Conservation (phyloP, 495 filamentous ascomycete genomes). For the Parachaetomium inaequale region DNA sequence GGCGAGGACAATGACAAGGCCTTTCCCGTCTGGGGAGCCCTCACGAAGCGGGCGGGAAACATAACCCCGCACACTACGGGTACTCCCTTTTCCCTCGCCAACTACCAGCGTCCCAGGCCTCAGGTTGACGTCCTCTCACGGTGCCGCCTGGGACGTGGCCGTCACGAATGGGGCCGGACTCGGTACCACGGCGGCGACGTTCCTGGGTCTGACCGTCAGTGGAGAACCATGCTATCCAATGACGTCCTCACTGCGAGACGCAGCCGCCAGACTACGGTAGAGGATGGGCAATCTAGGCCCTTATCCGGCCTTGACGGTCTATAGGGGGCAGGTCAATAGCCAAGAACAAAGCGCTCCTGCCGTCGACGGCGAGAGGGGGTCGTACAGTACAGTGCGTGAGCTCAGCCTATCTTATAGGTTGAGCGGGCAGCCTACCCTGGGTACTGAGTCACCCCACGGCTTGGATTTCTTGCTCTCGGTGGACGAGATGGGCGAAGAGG, state of each 20-base stretch:
- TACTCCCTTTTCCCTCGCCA: neutral
- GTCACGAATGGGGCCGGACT: constrained; percentile 20
- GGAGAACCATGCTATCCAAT: constrained; percentile 27
- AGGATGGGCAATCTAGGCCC: constrained; percentile 2
- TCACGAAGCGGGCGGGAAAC: neutral
- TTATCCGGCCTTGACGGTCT: constrained; percentile 5
- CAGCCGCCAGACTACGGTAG: constrained; percentile 21
- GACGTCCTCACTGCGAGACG: constrained; percentile 11
- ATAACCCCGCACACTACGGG: neutral
- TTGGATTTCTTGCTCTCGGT: neutral
- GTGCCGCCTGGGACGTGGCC: constrained; percentile 16
- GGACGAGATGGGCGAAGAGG: neutral
- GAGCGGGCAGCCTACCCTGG: neutral
- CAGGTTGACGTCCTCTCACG: neutral
- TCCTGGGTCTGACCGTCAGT: constrained; percentile 25
- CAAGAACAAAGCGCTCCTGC: constrained; percentile 2
- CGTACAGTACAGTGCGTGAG: constrained; percentile 19
- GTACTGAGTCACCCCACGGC: constrained; percentile 8
- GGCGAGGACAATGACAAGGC: neutral
- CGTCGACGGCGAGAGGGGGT: constrained; percentile 9
- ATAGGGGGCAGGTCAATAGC: constrained; percentile 18
- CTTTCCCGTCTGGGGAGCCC: neutral
- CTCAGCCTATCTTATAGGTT: constrained; percentile 10
- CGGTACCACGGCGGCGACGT: constrained; percentile 29
- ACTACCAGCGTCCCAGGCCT: neutral